phyloP scores from a whole-genome alignment of 768 basidiomycete genomes.

The Lanmaoa rubissima region DNA sequence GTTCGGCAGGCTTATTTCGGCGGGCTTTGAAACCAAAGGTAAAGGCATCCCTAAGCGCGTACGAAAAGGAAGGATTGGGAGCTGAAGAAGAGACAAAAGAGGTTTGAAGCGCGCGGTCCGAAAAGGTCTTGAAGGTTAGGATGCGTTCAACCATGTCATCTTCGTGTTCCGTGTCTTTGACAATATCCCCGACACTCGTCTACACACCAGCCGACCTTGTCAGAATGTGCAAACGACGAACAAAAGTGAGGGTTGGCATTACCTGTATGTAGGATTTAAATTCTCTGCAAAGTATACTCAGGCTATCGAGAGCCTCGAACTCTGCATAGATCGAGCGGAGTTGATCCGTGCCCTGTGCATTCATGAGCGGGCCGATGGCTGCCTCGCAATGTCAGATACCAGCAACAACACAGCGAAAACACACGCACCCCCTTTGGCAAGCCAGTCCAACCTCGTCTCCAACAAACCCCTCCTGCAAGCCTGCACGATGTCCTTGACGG shows the following conservation, averaged over 20 bases:
- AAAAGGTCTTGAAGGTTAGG: slow-evolving; percentile 61
- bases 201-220: slow-evolving; percentile 25
- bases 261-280: slow-evolving; percentile 67
- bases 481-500: slow-evolving; percentile 49
- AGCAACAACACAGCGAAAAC: slow-evolving; percentile 35
- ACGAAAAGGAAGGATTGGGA: slow-evolving; percentile 56
- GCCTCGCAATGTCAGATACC: slow-evolving; percentile 1
- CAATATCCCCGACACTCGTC: slow-evolving; percentile 60
- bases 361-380: slow-evolving; percentile 59
- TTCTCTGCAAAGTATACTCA: slow-evolving; percentile 52
- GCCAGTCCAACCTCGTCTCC: slow-evolving; percentile 41
- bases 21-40: slow-evolving; percentile 68
- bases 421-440: slow-evolving; percentile 38
- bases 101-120: slow-evolving; percentile 46
- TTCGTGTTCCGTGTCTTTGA: slow-evolving; percentile 59
- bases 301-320: slow-evolving; percentile 56
- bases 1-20: slow-evolving; percentile 83
- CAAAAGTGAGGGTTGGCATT: background rate
- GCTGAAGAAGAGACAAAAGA: slow-evolving; percentile 49
- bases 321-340: slow-evolving; percentile 57
- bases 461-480: slow-evolving; percentile 55
- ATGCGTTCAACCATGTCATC: slow-evolving; percentile 78
- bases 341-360: slow-evolving; percentile 40
- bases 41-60: slow-evolving; percentile 74
- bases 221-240: background rate